Evolutionary conservation across 1,284 basidiomycete genomes (phyloP).

Genomic region (Rhodotorula sp.): DNA sequence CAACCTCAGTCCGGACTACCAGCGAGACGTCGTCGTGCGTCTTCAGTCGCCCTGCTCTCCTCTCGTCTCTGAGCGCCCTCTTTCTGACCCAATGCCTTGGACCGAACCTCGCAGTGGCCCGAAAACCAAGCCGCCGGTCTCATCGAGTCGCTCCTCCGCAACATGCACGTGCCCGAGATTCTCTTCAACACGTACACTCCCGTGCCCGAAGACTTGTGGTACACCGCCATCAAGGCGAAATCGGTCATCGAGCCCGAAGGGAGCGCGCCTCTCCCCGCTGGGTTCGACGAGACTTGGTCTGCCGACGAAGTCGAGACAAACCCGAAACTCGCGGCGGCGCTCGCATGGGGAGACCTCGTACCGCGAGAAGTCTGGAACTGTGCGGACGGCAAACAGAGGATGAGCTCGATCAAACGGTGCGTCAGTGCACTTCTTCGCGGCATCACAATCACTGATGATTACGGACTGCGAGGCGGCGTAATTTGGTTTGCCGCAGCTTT

Average conservation of each 20-base stretch:
- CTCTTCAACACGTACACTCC: slow-evolving; percentile 24
- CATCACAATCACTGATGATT: no score
- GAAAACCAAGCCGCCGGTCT: not conserved
- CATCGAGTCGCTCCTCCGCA: slow-evolving; percentile 17
- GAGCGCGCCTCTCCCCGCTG: not conserved
- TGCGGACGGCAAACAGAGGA: slow-evolving; percentile 24
- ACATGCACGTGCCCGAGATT: slow-evolving; percentile 25
- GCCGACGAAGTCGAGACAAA: not conserved
- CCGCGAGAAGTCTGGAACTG: slow-evolving; percentile 16
- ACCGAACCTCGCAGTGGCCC: slow-evolving; percentile 2
- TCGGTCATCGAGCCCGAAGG: not conserved
- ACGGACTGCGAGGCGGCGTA: no score
- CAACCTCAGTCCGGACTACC: slow-evolving; percentile 23
- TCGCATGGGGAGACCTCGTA: not conserved
- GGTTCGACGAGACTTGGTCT: not conserved
- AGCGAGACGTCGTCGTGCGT: slow-evolving; percentile 21
- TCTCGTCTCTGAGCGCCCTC: no score
- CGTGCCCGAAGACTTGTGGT: not conserved
- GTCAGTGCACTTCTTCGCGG: not conserved
- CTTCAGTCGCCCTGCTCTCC: not conserved
- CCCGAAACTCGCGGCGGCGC: not conserved
- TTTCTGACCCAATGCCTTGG: no score
- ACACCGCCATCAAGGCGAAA: not conserved
- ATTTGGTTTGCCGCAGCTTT: no score
- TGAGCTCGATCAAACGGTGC: slow-evolving; percentile 11